These are phyloP conservation scores for Calonectria honghensis DNA, from an alignment of 2,329 filamentous ascomycete species.

Conservation along the genomic window DNA sequence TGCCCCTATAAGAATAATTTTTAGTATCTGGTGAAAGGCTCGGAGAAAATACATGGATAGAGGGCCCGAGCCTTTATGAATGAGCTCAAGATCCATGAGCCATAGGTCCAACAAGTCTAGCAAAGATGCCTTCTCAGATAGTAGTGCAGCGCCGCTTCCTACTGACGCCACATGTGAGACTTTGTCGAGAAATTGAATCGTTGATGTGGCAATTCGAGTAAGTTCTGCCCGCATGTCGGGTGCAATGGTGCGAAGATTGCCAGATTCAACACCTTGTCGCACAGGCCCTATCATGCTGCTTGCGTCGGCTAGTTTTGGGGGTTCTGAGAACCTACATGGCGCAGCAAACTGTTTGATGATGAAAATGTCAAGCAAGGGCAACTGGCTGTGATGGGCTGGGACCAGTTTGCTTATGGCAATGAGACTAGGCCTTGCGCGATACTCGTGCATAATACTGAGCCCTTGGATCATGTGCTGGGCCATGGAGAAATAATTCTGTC, in stretches of 20 bases:
- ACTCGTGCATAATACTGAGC: conserved; percentile 65
- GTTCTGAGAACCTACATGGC: conserved; percentile 64
- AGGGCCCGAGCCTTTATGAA: conserved; percentile 50
- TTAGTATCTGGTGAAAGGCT: conserved; percentile 59
- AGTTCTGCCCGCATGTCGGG: conserved; percentile 62
- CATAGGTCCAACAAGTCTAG: conserved; percentile 59
- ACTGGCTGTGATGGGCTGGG: conserved; percentile 56
- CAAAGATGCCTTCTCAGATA: conserved; percentile 57
- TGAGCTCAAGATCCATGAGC: conserved; percentile 56
- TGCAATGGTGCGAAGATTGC: conserved; percentile 57
- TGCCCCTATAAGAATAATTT: conserved; percentile 59
- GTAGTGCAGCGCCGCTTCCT: conserved; percentile 51
- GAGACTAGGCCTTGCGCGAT: conserved; percentile 61
- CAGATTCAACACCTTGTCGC: conserved; percentile 48
- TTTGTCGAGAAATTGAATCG: conserved; percentile 58
- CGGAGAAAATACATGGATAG: conserved; percentile 60
- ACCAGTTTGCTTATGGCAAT: conserved; percentile 52
- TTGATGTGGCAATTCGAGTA: conserved; percentile 57
- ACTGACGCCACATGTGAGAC: conserved; percentile 53
- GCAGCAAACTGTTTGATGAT: conserved; percentile 65
- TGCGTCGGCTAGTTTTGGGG: conserved; percentile 43
- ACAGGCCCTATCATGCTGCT: conserved; percentile 45
- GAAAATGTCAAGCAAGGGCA: conserved; percentile 65
- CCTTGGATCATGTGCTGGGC: conserved; percentile 65
- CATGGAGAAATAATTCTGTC: conserved; percentile 63